A percentile compares a stretch with the other conserved stretches of the same genome.
phyloP scores from a whole-genome alignment of 768 basidiomycete species.

The Trametes punicea region DNA sequence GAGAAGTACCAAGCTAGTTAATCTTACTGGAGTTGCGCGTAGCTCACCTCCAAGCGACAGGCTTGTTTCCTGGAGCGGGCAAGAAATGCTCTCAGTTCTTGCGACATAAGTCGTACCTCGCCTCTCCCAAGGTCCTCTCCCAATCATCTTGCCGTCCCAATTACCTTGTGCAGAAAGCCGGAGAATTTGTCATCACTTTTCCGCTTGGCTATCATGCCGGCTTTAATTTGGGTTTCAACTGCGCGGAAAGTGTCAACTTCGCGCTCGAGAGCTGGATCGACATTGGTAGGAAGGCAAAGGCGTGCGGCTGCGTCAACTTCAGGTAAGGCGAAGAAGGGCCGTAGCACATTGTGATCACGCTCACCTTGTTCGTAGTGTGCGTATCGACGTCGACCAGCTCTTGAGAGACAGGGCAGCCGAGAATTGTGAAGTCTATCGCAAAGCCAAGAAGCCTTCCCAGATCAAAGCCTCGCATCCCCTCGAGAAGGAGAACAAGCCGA shows the following conservation, averaged over 20 bases:
- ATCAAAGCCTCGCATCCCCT: not conserved
- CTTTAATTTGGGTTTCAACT: slow-evolving; percentile 95
- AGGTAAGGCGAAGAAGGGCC: slow-evolving; percentile 44
- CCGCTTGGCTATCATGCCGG: slow-evolving; percentile 96
- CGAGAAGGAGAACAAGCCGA: slow-evolving; percentile 18
- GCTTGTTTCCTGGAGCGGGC: slow-evolving; percentile 86
- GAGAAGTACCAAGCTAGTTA: slow-evolving; percentile 50
- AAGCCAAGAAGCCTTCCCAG: slow-evolving; percentile 2
- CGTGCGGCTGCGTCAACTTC: slow-evolving; percentile 68
- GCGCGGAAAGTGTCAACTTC: slow-evolving; percentile 96
- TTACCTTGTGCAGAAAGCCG: slow-evolving; percentile 83
- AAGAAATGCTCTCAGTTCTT: slow-evolving; percentile 89
- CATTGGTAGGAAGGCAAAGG: slow-evolving; percentile 75
- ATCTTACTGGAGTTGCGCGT: too few species aligned
- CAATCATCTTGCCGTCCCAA: slow-evolving; percentile 82
- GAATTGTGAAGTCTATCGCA: slow-evolving; percentile 12
- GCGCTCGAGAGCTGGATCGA: slow-evolving; percentile 94
- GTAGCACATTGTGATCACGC: not conserved
- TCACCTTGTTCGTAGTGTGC: slow-evolving; percentile 66
- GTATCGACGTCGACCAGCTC: slow-evolving; percentile 89
- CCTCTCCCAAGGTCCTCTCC: slow-evolving; percentile 79
- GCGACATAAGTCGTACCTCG: slow-evolving; percentile 94
- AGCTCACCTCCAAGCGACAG: too few species aligned
- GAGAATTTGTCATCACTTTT: slow-evolving; percentile 96
- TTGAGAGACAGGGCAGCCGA: slow-evolving; percentile 64